These are phyloP conservation scores for Phialemonium atrogriseum DNA, from an alignment of 2,329 filamentous ascomycete species.

Conservation along the genomic window DNA sequence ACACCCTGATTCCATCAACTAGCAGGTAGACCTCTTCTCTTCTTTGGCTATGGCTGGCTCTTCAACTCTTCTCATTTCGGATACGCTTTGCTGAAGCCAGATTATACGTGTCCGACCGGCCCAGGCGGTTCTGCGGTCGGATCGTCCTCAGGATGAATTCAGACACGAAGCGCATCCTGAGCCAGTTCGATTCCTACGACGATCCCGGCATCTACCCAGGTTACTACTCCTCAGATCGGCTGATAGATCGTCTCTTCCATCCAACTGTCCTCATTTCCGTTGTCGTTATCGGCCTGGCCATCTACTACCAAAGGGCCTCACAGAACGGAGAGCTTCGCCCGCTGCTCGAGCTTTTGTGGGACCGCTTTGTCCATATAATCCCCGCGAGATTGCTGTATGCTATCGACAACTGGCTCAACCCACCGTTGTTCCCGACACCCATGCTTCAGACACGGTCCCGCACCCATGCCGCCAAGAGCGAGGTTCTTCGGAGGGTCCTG, in stretches of 20 bases:
- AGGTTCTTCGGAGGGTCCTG: slow-evolving; percentile 55
- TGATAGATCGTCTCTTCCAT: slow-evolving; percentile 24
- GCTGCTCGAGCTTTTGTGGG: slow-evolving; percentile 48
- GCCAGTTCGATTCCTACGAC: slow-evolving; percentile 19
- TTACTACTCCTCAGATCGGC: slow-evolving; percentile 10
- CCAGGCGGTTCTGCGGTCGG: too few relatives aligned
- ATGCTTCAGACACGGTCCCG: slow-evolving; percentile 25
- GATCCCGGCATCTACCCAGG: slow-evolving; percentile 13
- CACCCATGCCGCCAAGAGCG: slow-evolving; percentile 52
- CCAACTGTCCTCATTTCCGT: slow-evolving; percentile 26
- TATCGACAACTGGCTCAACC: slow-evolving; percentile 46
- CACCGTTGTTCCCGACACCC: slow-evolving; percentile 30
- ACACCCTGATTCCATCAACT: too few relatives aligned
- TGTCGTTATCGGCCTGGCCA: slow-evolving; percentile 22
- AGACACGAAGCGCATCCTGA: slow-evolving; percentile 18
- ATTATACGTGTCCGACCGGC: too few relatives aligned
- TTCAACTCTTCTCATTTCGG: too few relatives aligned
- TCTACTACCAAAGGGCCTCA: slow-evolving; percentile 26
- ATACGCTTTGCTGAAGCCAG: too few relatives aligned
- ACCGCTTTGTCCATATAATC: slow-evolving; percentile 46
- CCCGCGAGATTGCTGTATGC: slow-evolving; percentile 50
- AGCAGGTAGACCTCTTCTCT: too few relatives aligned
- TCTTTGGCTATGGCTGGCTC: too few relatives aligned
- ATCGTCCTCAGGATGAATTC: slow-evolving; percentile 29
- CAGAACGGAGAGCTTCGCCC: slow-evolving; percentile 17